phyloP scores from a whole-genome alignment of 768 basidiomycete genomes.

The Trichaptum fuscoviolaceum region DNA sequence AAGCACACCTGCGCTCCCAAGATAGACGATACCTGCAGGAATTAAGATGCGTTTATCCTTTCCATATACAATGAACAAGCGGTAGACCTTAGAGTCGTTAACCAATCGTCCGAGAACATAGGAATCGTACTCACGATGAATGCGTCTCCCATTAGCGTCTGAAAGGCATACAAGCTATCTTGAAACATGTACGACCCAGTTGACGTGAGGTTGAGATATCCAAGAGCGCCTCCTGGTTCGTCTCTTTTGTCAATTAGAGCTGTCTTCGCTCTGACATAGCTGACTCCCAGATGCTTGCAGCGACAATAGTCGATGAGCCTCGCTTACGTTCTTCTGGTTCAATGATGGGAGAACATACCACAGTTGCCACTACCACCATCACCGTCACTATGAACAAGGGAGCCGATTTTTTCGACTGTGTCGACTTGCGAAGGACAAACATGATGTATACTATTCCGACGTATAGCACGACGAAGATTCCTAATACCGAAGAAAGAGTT shows the following conservation, averaged over 20 bases:
- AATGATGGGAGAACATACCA: background rate
- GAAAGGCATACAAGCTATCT: background rate
- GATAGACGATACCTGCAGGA: background rate
- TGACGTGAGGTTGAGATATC: background rate
- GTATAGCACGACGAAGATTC: background rate
- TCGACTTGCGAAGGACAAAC: background rate
- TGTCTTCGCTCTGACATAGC: background rate
- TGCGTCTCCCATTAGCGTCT: background rate
- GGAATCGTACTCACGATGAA: background rate
- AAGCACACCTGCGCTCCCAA: background rate
- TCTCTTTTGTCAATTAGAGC: background rate
- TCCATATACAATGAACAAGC: background rate
- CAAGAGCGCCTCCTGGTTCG: background rate
- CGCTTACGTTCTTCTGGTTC: background rate
- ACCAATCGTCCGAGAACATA: background rate
- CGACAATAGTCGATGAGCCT: background rate
- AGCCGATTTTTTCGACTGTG: background rate
- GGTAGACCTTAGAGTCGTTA: background rate
- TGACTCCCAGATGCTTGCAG: background rate
- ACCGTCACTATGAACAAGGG: background rate
- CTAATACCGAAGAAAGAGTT: background rate
- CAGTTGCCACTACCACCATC: background rate
- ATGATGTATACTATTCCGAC: background rate
- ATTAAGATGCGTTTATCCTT: background rate
- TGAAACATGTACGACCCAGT: background rate